Conservation (phyloP, 1,284 basidiomycete species). For the Naganishia sp. region DNA sequence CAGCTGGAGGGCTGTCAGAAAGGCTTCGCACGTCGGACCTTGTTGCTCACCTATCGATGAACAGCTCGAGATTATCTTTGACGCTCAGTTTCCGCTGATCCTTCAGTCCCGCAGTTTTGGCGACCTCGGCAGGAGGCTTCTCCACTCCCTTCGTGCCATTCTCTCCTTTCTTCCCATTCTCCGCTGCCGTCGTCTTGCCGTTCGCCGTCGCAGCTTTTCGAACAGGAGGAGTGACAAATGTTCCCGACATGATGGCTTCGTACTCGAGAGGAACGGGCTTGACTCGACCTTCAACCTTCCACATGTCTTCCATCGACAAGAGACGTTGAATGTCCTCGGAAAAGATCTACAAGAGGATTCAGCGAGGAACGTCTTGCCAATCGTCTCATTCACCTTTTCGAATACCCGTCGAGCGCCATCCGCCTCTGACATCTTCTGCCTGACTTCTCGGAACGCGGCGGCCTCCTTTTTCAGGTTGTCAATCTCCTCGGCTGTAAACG, state of each 20-base stretch:
- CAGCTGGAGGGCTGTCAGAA: slow-evolving; percentile 59
- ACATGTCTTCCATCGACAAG: slow-evolving; percentile 96
- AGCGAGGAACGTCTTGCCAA: neutral
- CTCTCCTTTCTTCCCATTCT: slow-evolving; percentile 29
- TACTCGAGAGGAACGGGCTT: slow-evolving; percentile 83
- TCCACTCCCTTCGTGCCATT: slow-evolving; percentile 28
- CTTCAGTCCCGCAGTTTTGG: slow-evolving; percentile 59
- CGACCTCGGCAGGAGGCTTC: slow-evolving; percentile 34
- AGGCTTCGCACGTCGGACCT: too few species aligned
- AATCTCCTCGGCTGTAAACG: slow-evolving; percentile 76
- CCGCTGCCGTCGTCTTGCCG: slow-evolving; percentile 33
- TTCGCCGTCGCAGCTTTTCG: slow-evolving; percentile 37
- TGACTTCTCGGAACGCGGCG: slow-evolving; percentile 78
- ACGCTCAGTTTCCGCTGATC: slow-evolving; percentile 76
- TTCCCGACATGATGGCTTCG: slow-evolving; percentile 65
- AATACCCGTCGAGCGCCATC: slow-evolving; percentile 74
- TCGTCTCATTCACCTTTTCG: slow-evolving; percentile 66
- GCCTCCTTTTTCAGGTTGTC: slow-evolving; percentile 85
- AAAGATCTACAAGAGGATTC: slow-evolving; percentile 68
- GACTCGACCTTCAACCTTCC: slow-evolving; percentile 70
- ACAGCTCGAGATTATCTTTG: slow-evolving; percentile 77
- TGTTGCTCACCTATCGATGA: slow-evolving; percentile 69
- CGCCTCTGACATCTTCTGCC: slow-evolving; percentile 56
- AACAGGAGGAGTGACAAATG: slow-evolving; percentile 58
- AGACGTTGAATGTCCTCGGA: slow-evolving; percentile 82